Conservation (phyloP, 805 yeast genomes). For the Monosporozyma solicola region DNA sequence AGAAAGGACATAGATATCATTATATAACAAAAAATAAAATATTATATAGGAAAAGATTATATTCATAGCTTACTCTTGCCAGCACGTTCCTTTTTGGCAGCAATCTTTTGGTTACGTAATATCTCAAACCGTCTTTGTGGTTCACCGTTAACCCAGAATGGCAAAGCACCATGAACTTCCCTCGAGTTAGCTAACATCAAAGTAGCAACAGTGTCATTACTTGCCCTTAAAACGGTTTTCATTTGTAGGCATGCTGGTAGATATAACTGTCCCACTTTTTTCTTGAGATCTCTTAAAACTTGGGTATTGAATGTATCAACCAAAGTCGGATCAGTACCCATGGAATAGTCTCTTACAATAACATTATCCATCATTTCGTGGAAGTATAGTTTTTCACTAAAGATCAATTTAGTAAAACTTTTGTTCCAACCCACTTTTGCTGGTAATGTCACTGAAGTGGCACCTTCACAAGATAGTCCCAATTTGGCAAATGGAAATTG, state of each 20-base stretch:
- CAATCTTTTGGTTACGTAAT: constrained; percentile 39
- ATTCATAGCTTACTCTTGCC: constrained; percentile 2
- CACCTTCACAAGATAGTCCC: constrained; percentile 81
- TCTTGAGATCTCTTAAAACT: constrained; percentile 34
- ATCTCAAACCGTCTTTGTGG: constrained; percentile 62
- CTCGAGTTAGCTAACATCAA: constrained; percentile 46
- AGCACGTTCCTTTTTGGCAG: constrained; percentile 16
- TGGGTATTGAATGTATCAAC: constrained; percentile 40
- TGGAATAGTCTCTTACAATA: constrained; percentile 47
- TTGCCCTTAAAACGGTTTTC: constrained; percentile 31
- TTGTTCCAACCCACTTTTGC: constrained; percentile 62
- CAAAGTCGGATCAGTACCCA: constrained; percentile 17
- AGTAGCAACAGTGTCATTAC: constrained; percentile 18
- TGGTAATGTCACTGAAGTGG: constrained; percentile 58
- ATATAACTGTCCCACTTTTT: constrained; percentile 30
- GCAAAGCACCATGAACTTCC: constrained; percentile 62
- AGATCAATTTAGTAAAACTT: constrained; percentile 63
- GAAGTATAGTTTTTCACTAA: constrained; percentile 57
- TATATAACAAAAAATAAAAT: neutral
- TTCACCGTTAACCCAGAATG: constrained; percentile 59
- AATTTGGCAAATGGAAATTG: constrained; percentile 73
- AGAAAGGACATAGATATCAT: constrained; percentile 1
- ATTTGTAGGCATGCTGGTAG: constrained; percentile 37
- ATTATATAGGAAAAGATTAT: neutral
- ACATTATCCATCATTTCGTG: constrained; percentile 54